phyloP scores from a whole-genome alignment of 2,329 filamentous ascomycete species.

The Cladobotryum protrusum region DNA sequence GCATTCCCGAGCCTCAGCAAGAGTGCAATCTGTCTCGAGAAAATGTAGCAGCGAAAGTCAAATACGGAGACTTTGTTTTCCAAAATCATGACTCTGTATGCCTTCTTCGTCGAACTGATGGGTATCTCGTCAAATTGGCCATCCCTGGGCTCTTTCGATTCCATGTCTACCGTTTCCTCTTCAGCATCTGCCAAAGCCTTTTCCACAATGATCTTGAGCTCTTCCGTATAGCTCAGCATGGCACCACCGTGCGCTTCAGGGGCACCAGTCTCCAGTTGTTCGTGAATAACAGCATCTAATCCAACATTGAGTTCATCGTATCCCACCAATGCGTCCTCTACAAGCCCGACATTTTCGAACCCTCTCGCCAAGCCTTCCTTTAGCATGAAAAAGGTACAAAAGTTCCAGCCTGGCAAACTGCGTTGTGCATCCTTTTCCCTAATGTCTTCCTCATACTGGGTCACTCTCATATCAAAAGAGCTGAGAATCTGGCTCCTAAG shows the following conservation, averaged over 20 bases:
- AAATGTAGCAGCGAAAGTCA: conserved; percentile 91
- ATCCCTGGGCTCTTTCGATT: conserved; percentile 37
- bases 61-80: conserved; percentile 94
- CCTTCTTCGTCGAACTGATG: conserved; percentile 61
- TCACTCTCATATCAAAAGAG: conserved; percentile 85
- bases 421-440: conserved; percentile 87
- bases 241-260: conserved; percentile 64
- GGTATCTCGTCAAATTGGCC: conserved; percentile 48
- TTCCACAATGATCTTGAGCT: conserved; percentile 57
- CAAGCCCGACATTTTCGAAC: conserved; percentile 91
- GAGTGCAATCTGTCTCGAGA: conserved; percentile 78
- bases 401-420: conserved; percentile 91
- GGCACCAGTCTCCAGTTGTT: conserved; percentile 56
- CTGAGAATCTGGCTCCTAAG: conserved; percentile 80
- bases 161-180: conserved; percentile 33
- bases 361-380: conserved; percentile 92
- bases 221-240: conserved; percentile 66
- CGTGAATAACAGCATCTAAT: conserved; percentile 73
- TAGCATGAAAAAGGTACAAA: conserved; percentile 97
- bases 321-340: conserved; percentile 88
- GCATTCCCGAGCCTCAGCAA: conserved; percentile 78
- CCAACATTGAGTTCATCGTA: conserved; percentile 93
- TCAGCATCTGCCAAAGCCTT: conserved; percentile 38
- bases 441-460: conserved; percentile 95
- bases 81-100: conserved; percentile 86